These are phyloP conservation scores for Suillus lakei DNA, from an alignment of 768 basidiomycete species.

Conservation along the genomic window DNA sequence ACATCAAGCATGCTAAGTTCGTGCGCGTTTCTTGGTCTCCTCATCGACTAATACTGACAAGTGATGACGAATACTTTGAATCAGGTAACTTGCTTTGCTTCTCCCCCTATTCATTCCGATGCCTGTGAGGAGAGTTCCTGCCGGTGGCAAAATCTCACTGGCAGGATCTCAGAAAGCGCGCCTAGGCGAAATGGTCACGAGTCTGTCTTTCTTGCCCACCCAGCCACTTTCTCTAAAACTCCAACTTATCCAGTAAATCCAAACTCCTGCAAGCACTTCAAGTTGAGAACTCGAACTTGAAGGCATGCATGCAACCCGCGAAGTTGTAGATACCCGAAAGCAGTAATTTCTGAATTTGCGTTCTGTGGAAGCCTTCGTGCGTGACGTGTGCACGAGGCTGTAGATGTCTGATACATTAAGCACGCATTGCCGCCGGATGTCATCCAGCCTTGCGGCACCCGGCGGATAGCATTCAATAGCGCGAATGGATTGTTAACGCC, in stretches of 20 bases:
- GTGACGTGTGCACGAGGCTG: background rate
- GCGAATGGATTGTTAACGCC: background rate
- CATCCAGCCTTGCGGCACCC: background rate
- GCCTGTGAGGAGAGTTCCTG: too few species aligned
- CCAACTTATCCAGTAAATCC: background rate
- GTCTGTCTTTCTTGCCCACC: background rate
- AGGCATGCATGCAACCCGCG: background rate
- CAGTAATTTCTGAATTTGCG: background rate
- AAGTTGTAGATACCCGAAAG: background rate
- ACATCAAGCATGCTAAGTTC: background rate
- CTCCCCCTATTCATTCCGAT: too few species aligned
- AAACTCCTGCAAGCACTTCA: background rate
- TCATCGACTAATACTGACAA: background rate
- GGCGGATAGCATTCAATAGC: background rate
- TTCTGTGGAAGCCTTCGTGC: background rate
- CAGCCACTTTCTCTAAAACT: background rate
- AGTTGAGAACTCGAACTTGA: background rate
- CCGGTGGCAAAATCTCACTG: too few species aligned
- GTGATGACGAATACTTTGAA: background rate
- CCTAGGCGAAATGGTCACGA: background rate
- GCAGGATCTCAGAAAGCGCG: too few species aligned
- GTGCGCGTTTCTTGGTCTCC: background rate
- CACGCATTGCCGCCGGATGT: background rate
- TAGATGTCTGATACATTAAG: background rate
- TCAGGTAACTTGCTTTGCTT: background rate